phyloP scores from a whole-genome alignment of 2,329 filamentous ascomycete genomes.

The Aspergillus intermedius region DNA sequence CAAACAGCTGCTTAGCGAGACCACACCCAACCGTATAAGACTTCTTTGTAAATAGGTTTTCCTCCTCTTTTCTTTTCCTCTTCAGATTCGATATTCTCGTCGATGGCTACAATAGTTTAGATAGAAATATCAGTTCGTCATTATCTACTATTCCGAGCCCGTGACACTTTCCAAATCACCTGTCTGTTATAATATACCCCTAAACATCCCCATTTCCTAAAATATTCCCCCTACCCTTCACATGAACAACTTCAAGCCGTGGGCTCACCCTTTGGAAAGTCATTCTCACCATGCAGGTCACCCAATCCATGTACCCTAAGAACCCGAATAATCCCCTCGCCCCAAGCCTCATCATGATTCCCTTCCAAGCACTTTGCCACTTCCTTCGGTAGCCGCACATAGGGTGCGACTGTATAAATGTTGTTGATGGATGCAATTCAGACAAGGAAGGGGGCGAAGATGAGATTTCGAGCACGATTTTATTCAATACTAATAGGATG shows the following conservation, averaged over 20 bases:
- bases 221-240: no score
- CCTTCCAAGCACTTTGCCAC: no score
- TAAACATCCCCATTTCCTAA: background rate
- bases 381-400: background rate
- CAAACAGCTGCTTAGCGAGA: background rate
- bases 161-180: background rate
- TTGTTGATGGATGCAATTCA: background rate
- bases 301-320: no score
- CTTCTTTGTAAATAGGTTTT: background rate
- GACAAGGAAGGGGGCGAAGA: background rate
- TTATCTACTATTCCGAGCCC: background rate
- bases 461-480: no score
- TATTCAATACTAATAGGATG: no score
- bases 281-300: no score
- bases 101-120: background rate
- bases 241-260: no score
- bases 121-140: background rate
- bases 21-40: background rate
- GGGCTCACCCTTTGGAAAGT: no score
- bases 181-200: background rate
- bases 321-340: no score
- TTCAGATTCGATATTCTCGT: background rate
- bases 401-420: background rate
- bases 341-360: no score
- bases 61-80: background rate